A percentile compares a stretch with the other conserved stretches of the same genome.
phyloP scores from a whole-genome alignment of 176 grass and related monocot species.

The Pontederia crassipes region DNA sequence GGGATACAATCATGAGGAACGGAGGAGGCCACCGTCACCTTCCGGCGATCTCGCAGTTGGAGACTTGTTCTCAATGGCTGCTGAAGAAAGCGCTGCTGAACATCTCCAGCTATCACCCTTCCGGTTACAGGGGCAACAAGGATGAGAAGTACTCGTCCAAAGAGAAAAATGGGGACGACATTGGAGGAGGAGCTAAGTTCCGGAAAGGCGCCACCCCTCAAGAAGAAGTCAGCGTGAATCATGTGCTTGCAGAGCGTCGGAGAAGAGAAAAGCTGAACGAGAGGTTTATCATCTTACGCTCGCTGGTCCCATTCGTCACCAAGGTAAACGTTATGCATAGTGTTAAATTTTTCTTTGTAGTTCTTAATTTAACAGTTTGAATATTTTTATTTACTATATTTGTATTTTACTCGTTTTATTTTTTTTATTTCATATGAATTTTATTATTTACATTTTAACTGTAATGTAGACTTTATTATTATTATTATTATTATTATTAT shows the following conservation, averaged over 20 bases:
- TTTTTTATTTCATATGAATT: not conserved
- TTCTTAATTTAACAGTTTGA: not conserved
- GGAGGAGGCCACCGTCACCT: not conserved
- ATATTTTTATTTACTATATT: not conserved
- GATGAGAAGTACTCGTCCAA: slow-evolving; percentile 27
- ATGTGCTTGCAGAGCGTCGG: slow-evolving; percentile 63
- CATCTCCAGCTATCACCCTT: slow-evolving; percentile 7
- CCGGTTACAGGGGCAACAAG: not conserved
- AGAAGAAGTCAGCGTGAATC: slow-evolving; percentile 49
- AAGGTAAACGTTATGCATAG: slow-evolving; percentile 30
- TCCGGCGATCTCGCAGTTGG: slow-evolving; percentile 1
- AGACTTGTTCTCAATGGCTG: slow-evolving; percentile 35
- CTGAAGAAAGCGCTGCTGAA: slow-evolving; percentile 42
- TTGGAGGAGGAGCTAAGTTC: slow-evolving; percentile 14
- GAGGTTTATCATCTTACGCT: slow-evolving; percentile 61
- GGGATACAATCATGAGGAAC: slow-evolving; percentile 23
- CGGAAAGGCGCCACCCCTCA: slow-evolving; percentile 15
- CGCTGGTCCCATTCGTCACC: slow-evolving; percentile 83
- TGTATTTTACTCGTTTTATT: not conserved
- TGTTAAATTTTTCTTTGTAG: not conserved
- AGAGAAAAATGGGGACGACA: slow-evolving; percentile 7
- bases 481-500: no score
- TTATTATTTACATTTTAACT: no score
- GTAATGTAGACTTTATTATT: no score
- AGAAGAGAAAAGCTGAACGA: slow-evolving; percentile 91